Evolutionary conservation across 495 filamentous ascomycete species (phyloP), one percentile per base, ranked within the genome.

Genomic region (Daldinia decipiens): DNA sequence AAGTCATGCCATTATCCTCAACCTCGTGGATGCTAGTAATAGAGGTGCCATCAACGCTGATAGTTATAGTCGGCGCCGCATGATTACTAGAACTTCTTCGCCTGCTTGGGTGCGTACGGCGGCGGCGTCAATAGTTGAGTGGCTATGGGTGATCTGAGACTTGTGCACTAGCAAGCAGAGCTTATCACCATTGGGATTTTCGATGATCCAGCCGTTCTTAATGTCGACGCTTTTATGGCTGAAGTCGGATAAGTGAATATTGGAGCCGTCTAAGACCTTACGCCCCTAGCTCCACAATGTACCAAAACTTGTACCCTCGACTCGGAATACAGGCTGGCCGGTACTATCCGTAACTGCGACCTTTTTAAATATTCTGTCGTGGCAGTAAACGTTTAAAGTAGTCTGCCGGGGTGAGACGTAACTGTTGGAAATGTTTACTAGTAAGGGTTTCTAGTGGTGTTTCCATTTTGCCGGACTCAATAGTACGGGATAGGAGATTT

Each of bases 71-170:
- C 45, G 26, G 24, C 45, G 51, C 51, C 13, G 51, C 19, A 29
- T 31, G 27, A 31, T 26, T 13, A 54, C 51, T 11, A n/a, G 21
- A 27, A 54, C n/a, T 9, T 54, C 12, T 17, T 54, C 27, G 8
- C 51, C 51, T 26, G 15, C 26, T 17, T 31, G 15, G 24, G 51
- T 54, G 51, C 21, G 24, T 11, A 54, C 51, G 27, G 51, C 32
- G 27, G 51, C 32, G 26, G 51, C 51, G 27, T 54, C 27, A 27
- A 54, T 51, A n/a, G 51, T 3, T 5, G 27, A 54, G 51, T 54
- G 27, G 17, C 26, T 17, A 12, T 11, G 6, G 8, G 51, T 54
- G 24, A 54, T 29, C 51, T 54, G 51, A 9, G 51, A 29, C 15
- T 29, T 31, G 26, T 32, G 27, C 13, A n/a, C 51, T 0, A 54